Base-by-base conservation (phyloP, 1,284 basidiomycete genomes). In the Phellopilus nigrolimitatus region DNA sequence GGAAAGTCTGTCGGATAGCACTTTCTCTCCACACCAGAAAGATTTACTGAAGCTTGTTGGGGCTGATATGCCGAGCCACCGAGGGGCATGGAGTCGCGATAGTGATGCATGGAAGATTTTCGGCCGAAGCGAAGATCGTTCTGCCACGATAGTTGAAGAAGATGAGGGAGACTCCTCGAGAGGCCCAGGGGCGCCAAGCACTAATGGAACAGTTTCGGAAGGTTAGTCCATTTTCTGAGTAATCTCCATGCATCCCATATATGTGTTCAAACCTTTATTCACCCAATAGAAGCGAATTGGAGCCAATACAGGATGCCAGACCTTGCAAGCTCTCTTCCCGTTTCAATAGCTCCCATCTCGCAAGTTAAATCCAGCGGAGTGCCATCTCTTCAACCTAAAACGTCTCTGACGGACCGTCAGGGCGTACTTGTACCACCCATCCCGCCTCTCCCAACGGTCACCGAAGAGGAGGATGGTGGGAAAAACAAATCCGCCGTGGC, bases 61-160 rank as follows among this genome's bases (percentile, higher is more conserved):
- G 4, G 84, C 82, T 27, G 72, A 78, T 64, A 78, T 72, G 19
- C 82, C 85, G 0, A 88, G 82, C 58, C 86, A 88, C 62, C 72
- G 84, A 51, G 76, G 72, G 13, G 79, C 79, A 5, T 88, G 86
- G 86, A 78, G 71, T 60, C 73, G 74, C 57, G 73, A 78, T 60
- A 75, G 80, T 57, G 76, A 72, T 56, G 78, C 80, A 17, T 88
- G 83, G 82, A 72, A 78, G 56, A 63, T 75, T 12, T 84, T 87
- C 59, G 71, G 78, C 25, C 72, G 70, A 55, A 70, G 75, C 63
- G 13, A 66, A n/a, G 42, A 15, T 56, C 60, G 8, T 19, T 66
- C 64, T 12, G 62, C 60, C 10, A 59, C 70, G 34, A 78, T 76
- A 54, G 67, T 68, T 1, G 76, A 82, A 59, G 80, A 82, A 57